A percentile compares a stretch with the other conserved stretches of the same genome.
Conservation (phyloP, 352 stramenopile genomes). For the Globisporangium takayamanum region DNA sequence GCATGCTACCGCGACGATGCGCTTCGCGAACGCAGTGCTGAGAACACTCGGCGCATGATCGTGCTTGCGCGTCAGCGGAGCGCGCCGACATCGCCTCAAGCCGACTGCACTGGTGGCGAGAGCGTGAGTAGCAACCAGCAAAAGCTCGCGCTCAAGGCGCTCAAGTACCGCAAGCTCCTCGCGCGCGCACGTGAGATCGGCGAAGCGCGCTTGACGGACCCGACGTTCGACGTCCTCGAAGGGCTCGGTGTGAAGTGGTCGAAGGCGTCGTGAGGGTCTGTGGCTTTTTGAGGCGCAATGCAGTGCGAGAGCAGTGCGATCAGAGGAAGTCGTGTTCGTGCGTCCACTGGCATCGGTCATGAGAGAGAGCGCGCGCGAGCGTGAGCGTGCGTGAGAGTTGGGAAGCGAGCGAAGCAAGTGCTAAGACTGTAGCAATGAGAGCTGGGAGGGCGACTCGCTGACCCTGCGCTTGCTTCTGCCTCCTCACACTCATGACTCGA, state of each 20-base stretch:
- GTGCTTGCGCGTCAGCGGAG: slow-evolving; percentile 9
- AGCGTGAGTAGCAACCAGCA: slow-evolving; percentile 15
- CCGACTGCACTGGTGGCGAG: no score
- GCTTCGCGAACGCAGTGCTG: slow-evolving; percentile 17
- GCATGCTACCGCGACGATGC: slow-evolving; percentile 25
- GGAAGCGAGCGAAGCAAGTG: background rate
- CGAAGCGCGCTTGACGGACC: slow-evolving; percentile 19
- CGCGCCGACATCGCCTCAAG: no score
- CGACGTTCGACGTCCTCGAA: slow-evolving; percentile 29
- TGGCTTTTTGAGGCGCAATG: background rate
- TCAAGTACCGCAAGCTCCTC: slow-evolving; percentile 30
- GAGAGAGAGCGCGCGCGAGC: background rate
- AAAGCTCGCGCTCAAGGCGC: slow-evolving; percentile 23
- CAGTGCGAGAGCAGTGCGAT: background rate
- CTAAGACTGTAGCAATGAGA: no score
- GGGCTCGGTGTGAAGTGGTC: slow-evolving; percentile 22
- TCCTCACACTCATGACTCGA: no score
- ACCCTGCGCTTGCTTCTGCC: no score
- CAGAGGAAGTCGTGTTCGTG: background rate
- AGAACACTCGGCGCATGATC: slow-evolving; percentile 28
- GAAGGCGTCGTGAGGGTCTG: slow-evolving; percentile 10
- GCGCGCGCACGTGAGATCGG: slow-evolving; percentile 22
- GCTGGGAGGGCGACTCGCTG: no score
- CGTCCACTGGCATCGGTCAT: background rate
- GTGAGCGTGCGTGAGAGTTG: background rate